Percentiles rank a stretch among this genome's conserved stretches.
phyloP scores from a whole-genome alignment of 768 basidiomycete species.

The Suillus placidus region DNA sequence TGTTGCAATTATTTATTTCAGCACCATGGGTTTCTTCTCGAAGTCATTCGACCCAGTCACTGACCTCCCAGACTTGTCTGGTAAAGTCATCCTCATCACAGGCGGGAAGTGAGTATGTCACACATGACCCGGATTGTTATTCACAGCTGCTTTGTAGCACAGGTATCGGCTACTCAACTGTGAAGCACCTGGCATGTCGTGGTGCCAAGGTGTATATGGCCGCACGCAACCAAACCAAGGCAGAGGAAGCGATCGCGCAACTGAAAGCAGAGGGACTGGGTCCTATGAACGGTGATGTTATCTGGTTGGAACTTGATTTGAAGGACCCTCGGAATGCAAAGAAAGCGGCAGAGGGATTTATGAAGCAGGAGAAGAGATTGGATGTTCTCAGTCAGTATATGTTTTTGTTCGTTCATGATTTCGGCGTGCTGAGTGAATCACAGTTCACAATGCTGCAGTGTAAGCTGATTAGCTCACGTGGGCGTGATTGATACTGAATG shows the following conservation, averaged over 20 bases:
- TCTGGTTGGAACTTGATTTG: slow-evolving; percentile 56
- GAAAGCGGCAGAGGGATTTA: slow-evolving; percentile 50
- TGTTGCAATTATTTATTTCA: slow-evolving; percentile 12
- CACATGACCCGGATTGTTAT: neutral
- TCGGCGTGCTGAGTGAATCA: slow-evolving; percentile 7
- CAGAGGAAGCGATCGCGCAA: slow-evolving; percentile 48
- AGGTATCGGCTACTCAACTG: slow-evolving; percentile 54
- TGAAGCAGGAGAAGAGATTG: slow-evolving; percentile 51
- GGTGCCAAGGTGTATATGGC: slow-evolving; percentile 66
- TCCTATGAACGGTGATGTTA: slow-evolving; percentile 48
- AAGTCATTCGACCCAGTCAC: slow-evolving; percentile 37
- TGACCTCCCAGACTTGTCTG: slow-evolving; percentile 48
- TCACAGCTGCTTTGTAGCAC: slow-evolving; percentile 29
- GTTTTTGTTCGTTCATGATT: neutral
- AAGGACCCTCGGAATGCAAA: slow-evolving; percentile 50
- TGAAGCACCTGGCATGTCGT: slow-evolving; percentile 50
- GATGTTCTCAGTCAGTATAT: slow-evolving; percentile 53
- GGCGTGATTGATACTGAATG: slow-evolving; percentile 2
- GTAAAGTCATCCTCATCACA: slow-evolving; percentile 58
- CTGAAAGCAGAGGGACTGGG: slow-evolving; percentile 47
- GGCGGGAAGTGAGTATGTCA: slow-evolving; percentile 51
- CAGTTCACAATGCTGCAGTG: slow-evolving; percentile 62
- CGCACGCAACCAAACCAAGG: slow-evolving; percentile 49
- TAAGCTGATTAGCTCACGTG: slow-evolving; percentile 25
- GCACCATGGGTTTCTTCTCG: slow-evolving; percentile 25